Conservation (phyloP, 805 yeast species). For the Starmera amethionina region DNA sequence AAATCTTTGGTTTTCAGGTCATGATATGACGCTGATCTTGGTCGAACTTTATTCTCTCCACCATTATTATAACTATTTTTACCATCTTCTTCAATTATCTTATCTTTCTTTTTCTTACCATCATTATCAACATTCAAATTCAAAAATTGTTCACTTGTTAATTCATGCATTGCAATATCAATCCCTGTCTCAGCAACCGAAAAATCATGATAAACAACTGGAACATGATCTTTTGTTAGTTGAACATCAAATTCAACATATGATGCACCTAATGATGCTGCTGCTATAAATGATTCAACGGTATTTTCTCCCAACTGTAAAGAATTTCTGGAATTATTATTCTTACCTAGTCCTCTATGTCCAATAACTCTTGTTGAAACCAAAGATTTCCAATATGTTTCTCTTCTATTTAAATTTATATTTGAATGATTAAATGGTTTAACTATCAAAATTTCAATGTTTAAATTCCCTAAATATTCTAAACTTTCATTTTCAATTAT, state of each 20-base stretch:
- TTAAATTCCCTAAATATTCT: constrained; percentile 67
- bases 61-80: constrained; percentile 3
- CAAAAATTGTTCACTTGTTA: constrained; percentile 83
- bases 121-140: constrained; percentile 30
- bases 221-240: constrained; percentile 80
- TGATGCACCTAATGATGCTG: constrained; percentile 92
- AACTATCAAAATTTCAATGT: constrained; percentile 65
- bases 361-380: constrained; percentile 90
- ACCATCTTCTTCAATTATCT: not conserved
- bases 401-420: constrained; percentile 53
- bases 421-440: constrained; percentile 65
- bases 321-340: constrained; percentile 58
- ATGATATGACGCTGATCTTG: constrained; percentile 15
- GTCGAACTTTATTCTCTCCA: constrained; percentile 21
- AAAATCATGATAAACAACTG: constrained; percentile 93
- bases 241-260: constrained; percentile 97
- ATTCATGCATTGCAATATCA: constrained; percentile 90
- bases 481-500: constrained; percentile 62
- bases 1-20: not conserved
- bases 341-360: constrained; percentile 92
- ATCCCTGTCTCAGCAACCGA: constrained; percentile 92
- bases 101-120: constrained; percentile 2
- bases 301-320: constrained; percentile 94
- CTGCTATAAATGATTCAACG: constrained; percentile 89
- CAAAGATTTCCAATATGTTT: constrained; percentile 85